Conservation (phyloP, 495 filamentous ascomycete species). For the Trichocladium uniseriatum region DNA sequence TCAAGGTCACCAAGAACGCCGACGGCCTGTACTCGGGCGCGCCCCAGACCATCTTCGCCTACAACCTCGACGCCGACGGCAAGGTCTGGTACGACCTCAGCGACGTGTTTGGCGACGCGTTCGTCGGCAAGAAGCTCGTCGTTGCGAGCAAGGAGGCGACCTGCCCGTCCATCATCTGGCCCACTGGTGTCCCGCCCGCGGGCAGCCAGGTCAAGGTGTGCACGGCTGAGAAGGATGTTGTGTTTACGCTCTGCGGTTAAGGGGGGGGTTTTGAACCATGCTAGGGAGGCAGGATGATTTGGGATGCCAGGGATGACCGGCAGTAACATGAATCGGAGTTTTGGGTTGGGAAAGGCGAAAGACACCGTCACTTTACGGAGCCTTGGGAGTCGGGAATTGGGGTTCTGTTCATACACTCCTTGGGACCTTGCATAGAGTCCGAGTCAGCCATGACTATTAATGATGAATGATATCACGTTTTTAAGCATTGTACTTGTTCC, state of each 20-base stretch:
- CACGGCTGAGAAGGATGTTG: constrained; percentile 24
- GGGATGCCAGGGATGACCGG: too few species aligned
- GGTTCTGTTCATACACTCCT: neutral
- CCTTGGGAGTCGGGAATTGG: neutral
- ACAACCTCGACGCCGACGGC: constrained; percentile 41
- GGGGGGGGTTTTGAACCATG: neutral
- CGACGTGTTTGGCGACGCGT: constrained; percentile 47
- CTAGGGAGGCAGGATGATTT: too few species aligned
- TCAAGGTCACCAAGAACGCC: constrained; percentile 44
- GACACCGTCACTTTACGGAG: neutral
- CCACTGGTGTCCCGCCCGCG: constrained; percentile 37
- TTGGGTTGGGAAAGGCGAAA: too few species aligned
- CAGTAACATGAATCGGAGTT: too few species aligned
- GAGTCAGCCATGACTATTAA: neutral
- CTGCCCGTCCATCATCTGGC: constrained; percentile 44
- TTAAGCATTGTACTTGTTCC: neutral
- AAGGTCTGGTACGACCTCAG: constrained; percentile 49
- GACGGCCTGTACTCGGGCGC: constrained; percentile 47
- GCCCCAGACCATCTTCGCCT: constrained; percentile 46
- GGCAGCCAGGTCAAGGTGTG: constrained; percentile 47
- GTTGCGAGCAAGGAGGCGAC: constrained; percentile 30
- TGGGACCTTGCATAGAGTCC: neutral
- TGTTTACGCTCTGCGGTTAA: constrained; percentile 21
- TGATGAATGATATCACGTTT: neutral
- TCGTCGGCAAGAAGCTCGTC: constrained; percentile 37